Percentiles rank a stretch among this genome's conserved stretches.
Evolutionary conservation across 768 basidiomycete species (phyloP).

Genomic region (Lentinus tigrinus): DNA sequence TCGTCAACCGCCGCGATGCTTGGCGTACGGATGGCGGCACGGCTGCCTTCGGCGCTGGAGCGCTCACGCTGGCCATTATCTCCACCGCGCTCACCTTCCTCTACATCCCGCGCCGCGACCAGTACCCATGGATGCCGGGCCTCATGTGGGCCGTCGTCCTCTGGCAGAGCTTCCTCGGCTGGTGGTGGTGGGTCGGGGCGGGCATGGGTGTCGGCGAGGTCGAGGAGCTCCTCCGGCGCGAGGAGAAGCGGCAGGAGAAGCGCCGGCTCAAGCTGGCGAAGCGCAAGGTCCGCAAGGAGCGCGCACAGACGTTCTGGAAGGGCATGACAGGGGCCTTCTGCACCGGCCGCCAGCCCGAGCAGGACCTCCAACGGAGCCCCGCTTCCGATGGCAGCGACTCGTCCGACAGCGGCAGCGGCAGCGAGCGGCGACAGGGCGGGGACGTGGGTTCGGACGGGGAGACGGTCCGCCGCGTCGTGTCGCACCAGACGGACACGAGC

Average conservation of each 20-base stretch:
- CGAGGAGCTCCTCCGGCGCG: constrained; percentile 53
- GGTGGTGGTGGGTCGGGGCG: constrained; percentile 99
- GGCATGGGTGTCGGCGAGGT: constrained; percentile 78
- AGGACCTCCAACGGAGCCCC: not conserved
- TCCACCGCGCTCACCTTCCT: constrained; percentile 87
- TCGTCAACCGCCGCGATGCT: constrained; percentile 85
- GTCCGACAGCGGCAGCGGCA: constrained; percentile 10
- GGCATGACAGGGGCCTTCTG: constrained; percentile 54
- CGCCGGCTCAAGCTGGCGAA: constrained; percentile 46
- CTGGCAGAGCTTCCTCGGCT: constrained; percentile 96
- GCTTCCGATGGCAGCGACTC: constrained; percentile 6
- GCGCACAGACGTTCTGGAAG: constrained; percentile 55
- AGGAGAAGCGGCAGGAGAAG: constrained; percentile 55
- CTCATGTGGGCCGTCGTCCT: constrained; percentile 89
- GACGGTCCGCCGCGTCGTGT: not conserved
- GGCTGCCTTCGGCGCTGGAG: constrained; percentile 86
- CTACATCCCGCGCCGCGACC: constrained; percentile 79
- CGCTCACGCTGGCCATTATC: constrained; percentile 76
- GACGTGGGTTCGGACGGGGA: not conserved
- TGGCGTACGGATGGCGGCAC: constrained; percentile 98
- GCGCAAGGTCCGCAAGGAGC: constrained; percentile 48
- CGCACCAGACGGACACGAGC: constrained; percentile 4
- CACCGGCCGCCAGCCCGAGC: not conserved
- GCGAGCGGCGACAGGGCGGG: not conserved
- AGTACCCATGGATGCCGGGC: constrained; percentile 89